Evolutionary conservation across 2,329 filamentous ascomycete genomes (phyloP).

Genomic region (Hypoxylon sp.): DNA sequence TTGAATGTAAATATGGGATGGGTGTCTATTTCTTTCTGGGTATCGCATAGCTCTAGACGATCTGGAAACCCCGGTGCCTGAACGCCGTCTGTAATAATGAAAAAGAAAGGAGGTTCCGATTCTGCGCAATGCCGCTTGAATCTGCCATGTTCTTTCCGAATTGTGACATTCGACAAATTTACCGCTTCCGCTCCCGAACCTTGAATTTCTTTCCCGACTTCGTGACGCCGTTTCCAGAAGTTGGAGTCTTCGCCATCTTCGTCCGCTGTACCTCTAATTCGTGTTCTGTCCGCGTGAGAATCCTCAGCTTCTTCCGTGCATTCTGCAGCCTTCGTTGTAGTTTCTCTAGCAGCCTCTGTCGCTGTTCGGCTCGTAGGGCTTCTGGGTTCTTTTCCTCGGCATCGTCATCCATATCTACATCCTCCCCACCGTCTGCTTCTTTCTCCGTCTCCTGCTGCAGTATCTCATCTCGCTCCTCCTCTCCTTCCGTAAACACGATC

Average conservation of each 20-base stretch:
- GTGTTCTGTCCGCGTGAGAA: slow-evolving; percentile 69
- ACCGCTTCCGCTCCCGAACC: slow-evolving; percentile 74
- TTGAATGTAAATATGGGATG: slow-evolving; percentile 38
- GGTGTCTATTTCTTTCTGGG: slow-evolving; percentile 37
- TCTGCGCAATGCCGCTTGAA: slow-evolving; percentile 8
- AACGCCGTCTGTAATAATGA: slow-evolving; percentile 43
- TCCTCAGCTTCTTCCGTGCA: slow-evolving; percentile 68
- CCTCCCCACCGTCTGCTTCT: slow-evolving; percentile 38
- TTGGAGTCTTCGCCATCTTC: slow-evolving; percentile 76
- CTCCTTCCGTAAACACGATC: slow-evolving; percentile 65
- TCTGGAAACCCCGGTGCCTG: slow-evolving; percentile 31
- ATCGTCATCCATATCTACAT: slow-evolving; percentile 50
- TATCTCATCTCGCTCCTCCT: slow-evolving; percentile 56
- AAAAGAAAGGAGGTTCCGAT: slow-evolving; percentile 14
- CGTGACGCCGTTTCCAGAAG: slow-evolving; percentile 68
- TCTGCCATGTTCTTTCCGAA: not conserved
- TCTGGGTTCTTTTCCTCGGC: slow-evolving; percentile 56
- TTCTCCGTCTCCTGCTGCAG: slow-evolving; percentile 44
- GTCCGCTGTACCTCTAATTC: slow-evolving; percentile 71
- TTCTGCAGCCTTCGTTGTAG: slow-evolving; percentile 65
- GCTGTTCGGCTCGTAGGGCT: slow-evolving; percentile 57
- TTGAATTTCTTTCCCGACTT: slow-evolving; percentile 74
- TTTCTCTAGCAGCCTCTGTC: slow-evolving; percentile 60
- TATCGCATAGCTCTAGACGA: slow-evolving; percentile 47
- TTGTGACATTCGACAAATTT: slow-evolving; percentile 35